A percentile compares a stretch with the other conserved stretches of the same genome.
These are phyloP conservation scores for Boletales sp. DNA, from an alignment of 768 basidiomycete species.

Conservation along the genomic window DNA sequence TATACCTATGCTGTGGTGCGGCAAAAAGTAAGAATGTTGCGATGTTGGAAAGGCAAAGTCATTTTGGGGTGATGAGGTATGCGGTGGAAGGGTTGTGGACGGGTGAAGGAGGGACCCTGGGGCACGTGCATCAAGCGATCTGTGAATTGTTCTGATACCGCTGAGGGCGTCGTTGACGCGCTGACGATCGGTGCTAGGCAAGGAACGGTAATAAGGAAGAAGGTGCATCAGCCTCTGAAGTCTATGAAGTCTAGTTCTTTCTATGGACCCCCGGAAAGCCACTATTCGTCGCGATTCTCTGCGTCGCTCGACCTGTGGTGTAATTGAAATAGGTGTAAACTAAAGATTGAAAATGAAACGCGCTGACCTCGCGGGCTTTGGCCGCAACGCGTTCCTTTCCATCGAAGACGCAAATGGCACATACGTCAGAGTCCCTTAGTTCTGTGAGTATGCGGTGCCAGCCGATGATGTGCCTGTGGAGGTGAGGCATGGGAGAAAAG, in stretches of 20 bases:
- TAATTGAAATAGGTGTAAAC: conserved; percentile 1
- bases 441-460: conserved; percentile 74
- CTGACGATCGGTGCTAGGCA: conserved; percentile 29
- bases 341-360: background rate
- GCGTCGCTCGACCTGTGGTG: conserved; percentile 51
- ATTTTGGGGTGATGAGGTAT: conserved; percentile 5
- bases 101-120: conserved; percentile 15
- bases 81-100: conserved; percentile 3
- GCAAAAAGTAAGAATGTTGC: conserved; percentile 6
- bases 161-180: conserved; percentile 27
- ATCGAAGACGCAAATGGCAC: conserved; percentile 77
- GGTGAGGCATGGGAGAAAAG: conserved; percentile 62
- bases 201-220: conserved; percentile 35
- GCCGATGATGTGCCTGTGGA: conserved; percentile 66
- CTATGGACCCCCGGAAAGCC: conserved; percentile 51
- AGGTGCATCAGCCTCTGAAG: conserved; percentile 42
- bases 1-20: conserved; percentile 4
- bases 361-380: conserved; percentile 65
- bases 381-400: conserved; percentile 63
- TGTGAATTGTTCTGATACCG: conserved; percentile 6
- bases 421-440: conserved; percentile 51
- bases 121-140: conserved; percentile 10
- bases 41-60: background rate
- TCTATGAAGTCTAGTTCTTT: conserved; percentile 54
- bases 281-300: conserved; percentile 47